Base-by-base conservation (phyloP, 805 yeast species). In the Huiozyma naganishii region DNA sequence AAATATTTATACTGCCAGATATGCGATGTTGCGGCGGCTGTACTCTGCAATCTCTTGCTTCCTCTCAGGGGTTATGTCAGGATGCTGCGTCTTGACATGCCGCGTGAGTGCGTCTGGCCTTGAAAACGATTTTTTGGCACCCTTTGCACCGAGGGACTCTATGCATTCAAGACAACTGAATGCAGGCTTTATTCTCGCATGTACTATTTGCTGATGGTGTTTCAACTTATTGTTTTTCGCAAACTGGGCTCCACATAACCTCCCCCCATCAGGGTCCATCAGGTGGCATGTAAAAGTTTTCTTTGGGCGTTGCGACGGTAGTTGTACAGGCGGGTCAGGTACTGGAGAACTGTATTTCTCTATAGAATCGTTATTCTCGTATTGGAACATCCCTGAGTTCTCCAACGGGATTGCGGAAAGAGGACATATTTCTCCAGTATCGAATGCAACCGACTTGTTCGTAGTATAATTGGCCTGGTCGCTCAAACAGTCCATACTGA, bases 171-270 rank as follows among this genome's bases (percentile, higher is more conserved):
- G 79, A 63, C 98, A 90, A 57, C 82, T 78, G 69, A 80, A 92
- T 40, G 82, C 77, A 54, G 83, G 81, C 65, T 89, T 83, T 59
- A 80, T 82, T 37, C 83, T 73, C 0, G 96, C 90, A 62, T 90
- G 97, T 42, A 90, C 88, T 0, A 97, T 89, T 55, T 89, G 95
- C 61, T 90, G 96, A 63, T 90, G 97, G 53, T 98, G 77, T 27
- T 89, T 83, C 57, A 90, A 71, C 67, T 90, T 98, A 60, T 90
- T 92, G 13, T 96, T 95, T 58, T 98, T 76, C n/a, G 97, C 87
- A 59, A 90, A 90, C 55, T 79, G 58, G 13, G 64, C 63, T 13
- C 49, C 45, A 37, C 67, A 62, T 7, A 60, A 59, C 30, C 57
- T 55, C 13, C 49, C 55, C 1, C 62, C 59, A 7, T 52, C 48